These are phyloP conservation scores for Rubia yunnanensis DNA, from an alignment of 257 asterid species.

Conservation along the genomic window DNA sequence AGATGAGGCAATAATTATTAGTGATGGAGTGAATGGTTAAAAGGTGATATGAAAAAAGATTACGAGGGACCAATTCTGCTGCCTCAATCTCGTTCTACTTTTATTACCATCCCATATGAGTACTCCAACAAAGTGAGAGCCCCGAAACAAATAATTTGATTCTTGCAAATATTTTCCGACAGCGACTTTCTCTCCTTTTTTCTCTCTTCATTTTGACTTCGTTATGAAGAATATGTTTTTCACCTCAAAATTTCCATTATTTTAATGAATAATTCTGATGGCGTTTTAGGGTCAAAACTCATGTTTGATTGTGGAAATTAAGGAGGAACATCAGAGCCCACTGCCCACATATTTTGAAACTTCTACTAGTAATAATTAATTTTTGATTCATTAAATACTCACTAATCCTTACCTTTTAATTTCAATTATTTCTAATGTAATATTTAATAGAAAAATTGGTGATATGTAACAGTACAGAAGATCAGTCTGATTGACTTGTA, in stretches of 20 bases:
- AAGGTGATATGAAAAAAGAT: neutral
- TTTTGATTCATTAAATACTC: too few relatives aligned
- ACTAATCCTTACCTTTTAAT: too few relatives aligned
- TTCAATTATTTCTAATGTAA: too few relatives aligned
- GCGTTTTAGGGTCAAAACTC: constrained; percentile 27
- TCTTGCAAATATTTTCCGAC: constrained; percentile 19
- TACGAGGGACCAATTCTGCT: neutral
- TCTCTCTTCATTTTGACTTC: constrained; percentile 16
- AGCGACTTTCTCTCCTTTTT: constrained; percentile 7
- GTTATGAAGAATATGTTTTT: neutral
- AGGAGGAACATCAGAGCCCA: constrained; percentile 16
- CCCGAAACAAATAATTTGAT: constrained; percentile 15
- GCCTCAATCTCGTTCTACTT: neutral
- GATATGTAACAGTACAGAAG: too few relatives aligned
- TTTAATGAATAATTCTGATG: constrained; percentile 19
- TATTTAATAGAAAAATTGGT: too few relatives aligned
- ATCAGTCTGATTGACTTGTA: too few relatives aligned
- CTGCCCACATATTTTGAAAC: constrained; percentile 41
- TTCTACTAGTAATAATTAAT: too few relatives aligned
- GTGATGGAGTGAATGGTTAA: neutral
- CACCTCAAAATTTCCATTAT: neutral
- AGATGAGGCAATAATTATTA: neutral
- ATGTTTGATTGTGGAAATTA: constrained; percentile 15
- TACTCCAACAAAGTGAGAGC: constrained; percentile 14
- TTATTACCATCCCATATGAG: neutral